These are phyloP conservation scores for Amphichorda felina DNA, from an alignment of 2,329 filamentous ascomycete species.

Conservation along the genomic window DNA sequence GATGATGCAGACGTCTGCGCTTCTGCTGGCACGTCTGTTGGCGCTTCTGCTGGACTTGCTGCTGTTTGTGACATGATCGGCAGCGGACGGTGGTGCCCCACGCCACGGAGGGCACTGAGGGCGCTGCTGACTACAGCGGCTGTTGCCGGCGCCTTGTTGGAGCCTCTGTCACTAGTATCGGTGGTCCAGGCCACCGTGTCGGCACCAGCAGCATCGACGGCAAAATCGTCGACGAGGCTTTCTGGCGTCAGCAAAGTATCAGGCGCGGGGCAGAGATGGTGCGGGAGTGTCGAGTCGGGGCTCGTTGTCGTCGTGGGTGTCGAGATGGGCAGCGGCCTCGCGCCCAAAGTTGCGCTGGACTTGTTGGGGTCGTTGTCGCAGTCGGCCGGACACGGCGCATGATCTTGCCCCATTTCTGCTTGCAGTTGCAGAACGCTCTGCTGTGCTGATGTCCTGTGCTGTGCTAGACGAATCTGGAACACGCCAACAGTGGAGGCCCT, in stretches of 20 bases:
- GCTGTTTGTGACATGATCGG: conserved; percentile 1
- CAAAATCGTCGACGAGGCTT: neutral
- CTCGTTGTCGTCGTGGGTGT: neutral
- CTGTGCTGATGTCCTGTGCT: too few relatives aligned
- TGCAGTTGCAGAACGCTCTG: too few relatives aligned
- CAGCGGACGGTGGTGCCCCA: neutral
- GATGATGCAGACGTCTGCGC: neutral
- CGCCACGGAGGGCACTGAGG: neutral
- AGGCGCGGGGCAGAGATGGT: neutral
- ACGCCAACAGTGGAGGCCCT: neutral
- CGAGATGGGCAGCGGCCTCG: neutral
- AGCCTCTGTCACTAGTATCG: too few relatives aligned
- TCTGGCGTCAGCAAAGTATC: neutral
- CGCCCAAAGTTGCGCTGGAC: neutral
- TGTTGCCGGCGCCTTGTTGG: neutral
- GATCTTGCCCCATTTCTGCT: neutral
- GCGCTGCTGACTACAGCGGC: too few relatives aligned
- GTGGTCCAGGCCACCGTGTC: too few relatives aligned
- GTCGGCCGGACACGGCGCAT: neutral
- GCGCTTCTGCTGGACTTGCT: neutral
- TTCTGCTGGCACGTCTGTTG: neutral
- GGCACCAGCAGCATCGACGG: too few relatives aligned
- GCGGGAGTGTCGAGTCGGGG: neutral
- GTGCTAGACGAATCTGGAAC: neutral
- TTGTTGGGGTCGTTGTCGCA: neutral